Conservation (phyloP, 108 stramenopile species). For the Pelagomonas calceolata region DNA sequence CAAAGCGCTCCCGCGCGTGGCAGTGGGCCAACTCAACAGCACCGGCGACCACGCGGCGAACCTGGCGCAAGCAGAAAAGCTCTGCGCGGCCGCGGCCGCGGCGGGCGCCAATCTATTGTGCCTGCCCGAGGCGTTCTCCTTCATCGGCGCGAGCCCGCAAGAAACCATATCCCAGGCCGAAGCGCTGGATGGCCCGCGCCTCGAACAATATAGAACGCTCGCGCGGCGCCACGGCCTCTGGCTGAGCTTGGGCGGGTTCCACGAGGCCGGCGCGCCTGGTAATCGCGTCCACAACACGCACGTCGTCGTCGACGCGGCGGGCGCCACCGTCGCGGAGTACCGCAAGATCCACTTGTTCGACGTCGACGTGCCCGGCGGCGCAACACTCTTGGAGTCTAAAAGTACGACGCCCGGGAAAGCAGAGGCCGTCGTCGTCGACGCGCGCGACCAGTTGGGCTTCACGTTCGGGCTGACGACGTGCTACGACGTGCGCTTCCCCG, state of each 20-base stretch:
- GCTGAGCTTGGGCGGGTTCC: constrained; percentile 42
- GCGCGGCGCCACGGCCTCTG: constrained; percentile 24
- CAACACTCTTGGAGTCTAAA: constrained; percentile 59
- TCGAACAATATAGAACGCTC: background rate
- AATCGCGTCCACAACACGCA: constrained; percentile 81
- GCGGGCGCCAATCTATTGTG: constrained; percentile 24
- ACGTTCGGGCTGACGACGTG: constrained; percentile 76
- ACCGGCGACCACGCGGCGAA: background rate
- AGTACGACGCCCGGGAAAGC: constrained; percentile 64
- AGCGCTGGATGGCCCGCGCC: no score
- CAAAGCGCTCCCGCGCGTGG: no score
- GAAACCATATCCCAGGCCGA: constrained; percentile 15
- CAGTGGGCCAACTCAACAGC: no score
- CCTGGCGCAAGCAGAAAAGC: background rate
- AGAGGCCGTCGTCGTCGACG: constrained; percentile 58
- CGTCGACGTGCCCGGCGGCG: constrained; percentile 58
- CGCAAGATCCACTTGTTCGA: constrained; percentile 94
- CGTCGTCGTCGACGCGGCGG: constrained; percentile 65
- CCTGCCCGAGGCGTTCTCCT: constrained; percentile 34
- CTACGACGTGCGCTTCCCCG: constrained; percentile 91
- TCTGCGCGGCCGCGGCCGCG: background rate
- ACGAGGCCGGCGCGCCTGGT: constrained; percentile 17
- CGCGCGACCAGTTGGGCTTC: constrained; percentile 52
- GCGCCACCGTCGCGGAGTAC: constrained; percentile 49
- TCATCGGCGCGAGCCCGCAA: constrained; percentile 26